These are phyloP conservation scores for Suillus discolor DNA, from an alignment of 768 basidiomycete genomes.

Conservation along the genomic window DNA sequence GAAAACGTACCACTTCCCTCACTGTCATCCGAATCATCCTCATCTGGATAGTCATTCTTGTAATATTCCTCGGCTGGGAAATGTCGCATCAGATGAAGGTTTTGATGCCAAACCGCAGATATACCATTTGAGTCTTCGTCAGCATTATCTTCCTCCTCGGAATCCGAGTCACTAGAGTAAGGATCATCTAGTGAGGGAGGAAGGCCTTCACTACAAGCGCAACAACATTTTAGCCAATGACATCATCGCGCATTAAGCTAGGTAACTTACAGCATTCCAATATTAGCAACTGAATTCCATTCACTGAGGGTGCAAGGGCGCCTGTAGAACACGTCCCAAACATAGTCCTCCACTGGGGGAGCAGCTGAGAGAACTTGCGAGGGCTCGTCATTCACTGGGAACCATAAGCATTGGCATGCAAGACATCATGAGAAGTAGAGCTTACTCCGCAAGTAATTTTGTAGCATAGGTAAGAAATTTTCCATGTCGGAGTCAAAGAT, in stretches of 20 bases:
- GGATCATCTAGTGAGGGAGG: constrained; percentile 57
- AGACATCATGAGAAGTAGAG: constrained; percentile 3
- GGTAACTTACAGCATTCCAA: constrained; percentile 63
- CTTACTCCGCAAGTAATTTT: constrained; percentile 70
- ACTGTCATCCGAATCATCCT: constrained; percentile 47
- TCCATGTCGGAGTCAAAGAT: constrained; percentile 64
- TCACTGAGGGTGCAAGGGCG: constrained; percentile 60
- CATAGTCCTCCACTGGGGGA: constrained; percentile 59
- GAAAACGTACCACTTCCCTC: constrained; percentile 40
- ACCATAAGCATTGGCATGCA: background rate
- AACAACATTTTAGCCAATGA: constrained; percentile 5
- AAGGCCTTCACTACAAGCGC: constrained; percentile 55
- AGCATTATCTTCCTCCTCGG: constrained; percentile 70
- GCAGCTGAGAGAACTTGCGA: constrained; percentile 12
- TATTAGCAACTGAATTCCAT: constrained; percentile 56
- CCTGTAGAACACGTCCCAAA: constrained; percentile 85
- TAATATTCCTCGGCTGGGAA: constrained; percentile 78
- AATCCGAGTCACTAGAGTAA: constrained; percentile 64
- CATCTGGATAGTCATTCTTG: constrained; percentile 85
- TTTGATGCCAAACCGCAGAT: constrained; percentile 13
- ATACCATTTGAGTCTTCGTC: constrained; percentile 86
- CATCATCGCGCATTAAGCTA: background rate
- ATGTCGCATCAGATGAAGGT: background rate
- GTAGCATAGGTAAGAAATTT: constrained; percentile 76
- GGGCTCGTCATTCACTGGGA: constrained; percentile 30